Conservation (phyloP, 768 basidiomycete species). For the Naematelia encephala region DNA sequence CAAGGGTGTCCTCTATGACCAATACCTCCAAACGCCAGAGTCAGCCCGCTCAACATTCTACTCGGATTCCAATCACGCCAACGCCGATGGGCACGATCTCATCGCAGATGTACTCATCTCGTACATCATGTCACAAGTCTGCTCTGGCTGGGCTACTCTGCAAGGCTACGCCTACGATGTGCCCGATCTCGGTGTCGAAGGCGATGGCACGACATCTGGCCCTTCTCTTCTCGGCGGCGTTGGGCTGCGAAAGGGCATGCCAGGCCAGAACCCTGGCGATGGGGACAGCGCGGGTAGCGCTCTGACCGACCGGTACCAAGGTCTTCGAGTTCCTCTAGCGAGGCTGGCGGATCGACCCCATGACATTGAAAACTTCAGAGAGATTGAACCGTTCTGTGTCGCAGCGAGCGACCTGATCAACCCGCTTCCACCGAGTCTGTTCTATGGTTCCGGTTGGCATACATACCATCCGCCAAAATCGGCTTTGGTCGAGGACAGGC, state of each 20-base stretch:
- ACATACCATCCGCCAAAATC: constrained; percentile 64
- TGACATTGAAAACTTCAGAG: constrained; percentile 62
- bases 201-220: constrained; percentile 40
- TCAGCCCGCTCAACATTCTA: constrained; percentile 67
- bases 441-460: constrained; percentile 90
- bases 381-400: constrained; percentile 86
- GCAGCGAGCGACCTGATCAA: constrained; percentile 98
- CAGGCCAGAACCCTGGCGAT: constrained; percentile 48
- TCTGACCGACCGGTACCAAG: constrained; percentile 49
- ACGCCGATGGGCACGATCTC: constrained; percentile 71
- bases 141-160: constrained; percentile 72
- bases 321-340: constrained; percentile 64
- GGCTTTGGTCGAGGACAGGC: constrained; percentile 58
- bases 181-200: constrained; percentile 55
- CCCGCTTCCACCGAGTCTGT: constrained; percentile 87
- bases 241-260: constrained; percentile 71
- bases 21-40: constrained; percentile 71
- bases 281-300: constrained; percentile 45
- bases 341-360: constrained; percentile 62
- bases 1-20: constrained; percentile 75
- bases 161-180: constrained; percentile 66
- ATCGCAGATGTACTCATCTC: constrained; percentile 86
- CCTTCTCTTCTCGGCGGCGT: constrained; percentile 80
- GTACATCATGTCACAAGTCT: constrained; percentile 87
- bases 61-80: constrained; percentile 78